Conservation (phyloP, 306 rosid genomes). For the Prunus mira region DNA sequence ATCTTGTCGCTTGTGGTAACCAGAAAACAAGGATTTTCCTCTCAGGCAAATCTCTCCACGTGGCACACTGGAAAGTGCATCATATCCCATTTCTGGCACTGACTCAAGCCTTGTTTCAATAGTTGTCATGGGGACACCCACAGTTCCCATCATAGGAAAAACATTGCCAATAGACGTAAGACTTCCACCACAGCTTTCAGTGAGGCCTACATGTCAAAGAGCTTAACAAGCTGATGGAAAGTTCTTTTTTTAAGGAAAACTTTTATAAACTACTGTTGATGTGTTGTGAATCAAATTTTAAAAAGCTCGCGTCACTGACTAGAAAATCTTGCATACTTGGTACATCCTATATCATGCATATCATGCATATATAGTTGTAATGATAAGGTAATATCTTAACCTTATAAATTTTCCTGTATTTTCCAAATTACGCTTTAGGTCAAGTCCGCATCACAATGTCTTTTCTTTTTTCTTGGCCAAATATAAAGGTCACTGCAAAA, state of each 20-base stretch:
- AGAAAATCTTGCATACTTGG: neutral
- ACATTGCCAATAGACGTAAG: conserved; percentile 70
- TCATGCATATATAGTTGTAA: neutral
- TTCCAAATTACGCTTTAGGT: neutral
- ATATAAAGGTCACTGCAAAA: neutral
- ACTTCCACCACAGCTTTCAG: conserved; percentile 88
- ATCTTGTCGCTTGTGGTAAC: conserved; percentile 84
- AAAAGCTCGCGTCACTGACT: neutral
- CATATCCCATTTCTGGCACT: conserved; percentile 64
- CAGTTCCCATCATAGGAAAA: conserved; percentile 72
- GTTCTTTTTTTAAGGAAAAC: neutral
- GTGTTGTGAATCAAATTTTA: too few species aligned
- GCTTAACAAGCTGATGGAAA: neutral
- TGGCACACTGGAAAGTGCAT: conserved; percentile 62
- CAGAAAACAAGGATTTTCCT: conserved; percentile 70
- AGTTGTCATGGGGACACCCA: conserved; percentile 76
- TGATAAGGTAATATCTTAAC: neutral
- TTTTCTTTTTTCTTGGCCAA: neutral
- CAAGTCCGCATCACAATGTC: neutral
- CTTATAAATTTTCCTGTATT: neutral
- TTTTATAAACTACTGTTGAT: neutral
- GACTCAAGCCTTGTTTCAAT: conserved; percentile 91
- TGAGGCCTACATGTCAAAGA: conserved; percentile 55
- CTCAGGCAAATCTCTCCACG: conserved; percentile 89
- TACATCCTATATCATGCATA: neutral